These are phyloP conservation scores for Boletus tomentosulus DNA, from an alignment of 768 basidiomycete species.

Conservation along the genomic window DNA sequence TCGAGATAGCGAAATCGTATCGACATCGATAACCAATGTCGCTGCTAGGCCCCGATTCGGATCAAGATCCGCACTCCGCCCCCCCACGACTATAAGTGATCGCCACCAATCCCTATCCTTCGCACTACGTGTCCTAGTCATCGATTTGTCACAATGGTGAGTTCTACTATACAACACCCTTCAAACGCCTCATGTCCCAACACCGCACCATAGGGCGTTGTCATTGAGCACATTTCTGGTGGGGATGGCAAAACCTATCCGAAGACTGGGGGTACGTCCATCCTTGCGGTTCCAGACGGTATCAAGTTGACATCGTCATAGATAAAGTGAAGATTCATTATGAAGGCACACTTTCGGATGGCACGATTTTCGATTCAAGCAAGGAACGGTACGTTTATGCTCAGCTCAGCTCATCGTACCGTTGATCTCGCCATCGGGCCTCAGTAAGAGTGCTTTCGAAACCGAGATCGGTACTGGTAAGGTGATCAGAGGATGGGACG, in stretches of 20 bases:
- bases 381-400: constrained; percentile 54
- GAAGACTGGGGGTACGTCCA: constrained; percentile 59
- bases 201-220: constrained; percentile 55
- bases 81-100: constrained; percentile 41
- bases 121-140: constrained; percentile 23
- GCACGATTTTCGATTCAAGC: constrained; percentile 71
- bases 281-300: constrained; percentile 6
- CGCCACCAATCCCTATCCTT: constrained; percentile 21
- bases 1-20: constrained; percentile 15
- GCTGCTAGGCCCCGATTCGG: constrained; percentile 40
- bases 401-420: neutral
- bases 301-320: constrained; percentile 33
- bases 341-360: constrained; percentile 64
- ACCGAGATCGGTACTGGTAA: constrained; percentile 75
- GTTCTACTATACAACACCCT: constrained; percentile 5
- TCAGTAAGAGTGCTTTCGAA: constrained; percentile 55
- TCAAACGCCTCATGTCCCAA: neutral
- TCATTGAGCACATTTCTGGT: constrained; percentile 48
- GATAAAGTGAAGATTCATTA: constrained; percentile 78
- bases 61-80: constrained; percentile 77
- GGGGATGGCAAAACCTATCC: constrained; percentile 69
- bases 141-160: constrained; percentile 33
- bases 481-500: constrained; percentile 90
- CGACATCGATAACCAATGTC: constrained; percentile 29
- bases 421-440: constrained; percentile 7